These are phyloP conservation scores for Spergularia bocconei DNA, from an alignment of 148 eudicot species.

Conservation along the genomic window DNA sequence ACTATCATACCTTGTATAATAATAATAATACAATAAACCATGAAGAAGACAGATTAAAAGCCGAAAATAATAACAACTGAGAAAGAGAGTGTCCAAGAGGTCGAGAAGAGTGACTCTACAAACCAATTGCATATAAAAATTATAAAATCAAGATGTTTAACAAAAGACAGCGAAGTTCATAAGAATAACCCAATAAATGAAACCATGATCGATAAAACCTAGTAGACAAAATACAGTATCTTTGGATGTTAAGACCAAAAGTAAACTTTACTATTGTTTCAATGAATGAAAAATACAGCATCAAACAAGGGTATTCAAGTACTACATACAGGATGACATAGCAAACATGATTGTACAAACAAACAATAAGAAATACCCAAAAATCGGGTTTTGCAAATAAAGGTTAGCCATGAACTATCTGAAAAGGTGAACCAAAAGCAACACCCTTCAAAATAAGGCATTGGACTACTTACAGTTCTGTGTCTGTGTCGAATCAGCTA, in stretches of 20 bases:
- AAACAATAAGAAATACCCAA: conserved; percentile 13
- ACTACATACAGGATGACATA: conserved; percentile 45
- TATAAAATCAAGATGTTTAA: neutral
- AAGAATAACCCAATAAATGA: too few relatives aligned
- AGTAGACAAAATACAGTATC: neutral
- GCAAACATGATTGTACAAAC: conserved; percentile 35
- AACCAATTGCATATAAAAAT: neutral
- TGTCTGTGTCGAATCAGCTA: conserved; percentile 39
- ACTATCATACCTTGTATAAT: too few relatives aligned
- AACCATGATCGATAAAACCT: neutral
- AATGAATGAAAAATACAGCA: conserved; percentile 37
- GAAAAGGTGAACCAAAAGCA: conserved; percentile 29
- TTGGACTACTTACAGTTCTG: conserved; percentile 40
- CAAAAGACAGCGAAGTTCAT: neutral
- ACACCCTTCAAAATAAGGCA: conserved; percentile 25
- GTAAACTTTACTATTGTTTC: conserved; percentile 22
- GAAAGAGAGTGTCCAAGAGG: too few relatives aligned
- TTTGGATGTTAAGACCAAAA: neutral
- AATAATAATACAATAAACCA: too few relatives aligned
- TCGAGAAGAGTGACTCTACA: neutral
- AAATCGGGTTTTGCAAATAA: conserved; percentile 15
- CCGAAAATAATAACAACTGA: too few relatives aligned
- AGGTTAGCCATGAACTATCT: conserved; percentile 32
- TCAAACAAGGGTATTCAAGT: conserved; percentile 26
- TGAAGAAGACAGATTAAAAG: too few relatives aligned